These are phyloP conservation scores for Boletus reticulatus DNA, from an alignment of 768 basidiomycete species.

Conservation along the genomic window DNA sequence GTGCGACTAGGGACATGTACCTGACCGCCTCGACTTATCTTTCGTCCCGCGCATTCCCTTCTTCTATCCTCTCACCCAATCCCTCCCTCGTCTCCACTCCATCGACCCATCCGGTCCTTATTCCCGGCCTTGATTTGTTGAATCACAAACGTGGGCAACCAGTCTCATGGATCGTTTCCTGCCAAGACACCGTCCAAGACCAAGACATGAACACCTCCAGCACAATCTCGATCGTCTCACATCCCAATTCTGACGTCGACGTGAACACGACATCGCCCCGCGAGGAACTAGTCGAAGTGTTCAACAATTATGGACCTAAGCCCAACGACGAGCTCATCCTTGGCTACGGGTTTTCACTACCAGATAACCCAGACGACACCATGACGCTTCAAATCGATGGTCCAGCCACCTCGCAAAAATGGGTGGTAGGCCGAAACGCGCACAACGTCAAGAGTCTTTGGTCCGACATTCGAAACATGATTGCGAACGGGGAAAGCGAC, in stretches of 20 bases:
- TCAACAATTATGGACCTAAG: slow-evolving; percentile 93
- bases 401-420: slow-evolving; percentile 35
- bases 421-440: slow-evolving; percentile 63
- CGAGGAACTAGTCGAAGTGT: slow-evolving; percentile 43
- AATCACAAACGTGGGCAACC: slow-evolving; percentile 82
- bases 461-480: slow-evolving; percentile 44
- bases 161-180: slow-evolving; percentile 75
- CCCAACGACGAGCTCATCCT: slow-evolving; percentile 88
- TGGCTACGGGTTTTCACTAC: slow-evolving; percentile 86
- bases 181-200: slow-evolving; percentile 23
- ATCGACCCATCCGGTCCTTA: slow-evolving; percentile 68
- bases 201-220: slow-evolving; percentile 16
- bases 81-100: slow-evolving; percentile 52
- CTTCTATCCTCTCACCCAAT: slow-evolving; percentile 61
- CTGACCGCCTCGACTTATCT: slow-evolving; percentile 71
- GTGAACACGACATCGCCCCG: slow-evolving; percentile 21
- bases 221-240: slow-evolving; percentile 62
- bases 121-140: slow-evolving; percentile 84
- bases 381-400: slow-evolving; percentile 78
- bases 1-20: slow-evolving; percentile 61
- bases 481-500: slow-evolving; percentile 23
- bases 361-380: slow-evolving; percentile 81
- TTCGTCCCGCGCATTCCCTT: slow-evolving; percentile 90
- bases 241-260: slow-evolving; percentile 32
- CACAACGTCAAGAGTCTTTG: slow-evolving; percentile 58